These are phyloP conservation scores for Pseudozyma hubeiensis DNA, from an alignment of 1,284 basidiomycete species.

Conservation along the genomic window DNA sequence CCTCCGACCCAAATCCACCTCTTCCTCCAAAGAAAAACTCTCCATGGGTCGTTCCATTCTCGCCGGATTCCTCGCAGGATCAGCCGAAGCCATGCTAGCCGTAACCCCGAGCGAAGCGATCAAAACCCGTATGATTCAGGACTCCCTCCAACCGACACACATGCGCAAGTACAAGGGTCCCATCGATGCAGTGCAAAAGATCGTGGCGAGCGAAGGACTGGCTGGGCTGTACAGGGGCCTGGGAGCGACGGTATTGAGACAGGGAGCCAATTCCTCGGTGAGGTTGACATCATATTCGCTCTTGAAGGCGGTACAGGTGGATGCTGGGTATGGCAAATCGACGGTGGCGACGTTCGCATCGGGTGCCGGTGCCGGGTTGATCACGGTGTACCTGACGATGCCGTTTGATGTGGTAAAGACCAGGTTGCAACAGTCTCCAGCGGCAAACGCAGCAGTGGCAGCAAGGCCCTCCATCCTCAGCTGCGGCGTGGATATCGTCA, in stretches of 20 bases:
- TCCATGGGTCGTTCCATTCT: conserved; percentile 27
- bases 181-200: conserved; percentile 14
- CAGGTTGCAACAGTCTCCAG: conserved; percentile 78
- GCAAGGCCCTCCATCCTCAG: conserved; percentile 75
- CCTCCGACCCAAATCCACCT: conserved; percentile 13
- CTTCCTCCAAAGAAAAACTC: conserved; percentile 6
- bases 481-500: conserved; percentile 89
- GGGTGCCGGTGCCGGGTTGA: conserved; percentile 88
- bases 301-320: conserved; percentile 73
- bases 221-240: conserved; percentile 85
- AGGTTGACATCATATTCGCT: conserved; percentile 93
- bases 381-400: conserved; percentile 79
- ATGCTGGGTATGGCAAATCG: conserved; percentile 71
- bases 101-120: conserved; percentile 97
- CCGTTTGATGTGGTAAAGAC: conserved; percentile 89
- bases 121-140: conserved; percentile 98
- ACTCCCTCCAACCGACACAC: conserved; percentile 83
- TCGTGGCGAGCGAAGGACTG: conserved; percentile 74
- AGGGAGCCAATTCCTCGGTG: conserved; percentile 95
- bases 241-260: conserved; percentile 85
- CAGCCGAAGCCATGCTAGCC: conserved; percentile 90
- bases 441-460: conserved; percentile 78
- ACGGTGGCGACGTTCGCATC: conserved; percentile 74
- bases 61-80: conserved; percentile 91
- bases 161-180: conserved; percentile 72